Evolutionary conservation across 192 early-diverging fungal species (phyloP).

Genomic region (Umbelopsis sp.): DNA sequence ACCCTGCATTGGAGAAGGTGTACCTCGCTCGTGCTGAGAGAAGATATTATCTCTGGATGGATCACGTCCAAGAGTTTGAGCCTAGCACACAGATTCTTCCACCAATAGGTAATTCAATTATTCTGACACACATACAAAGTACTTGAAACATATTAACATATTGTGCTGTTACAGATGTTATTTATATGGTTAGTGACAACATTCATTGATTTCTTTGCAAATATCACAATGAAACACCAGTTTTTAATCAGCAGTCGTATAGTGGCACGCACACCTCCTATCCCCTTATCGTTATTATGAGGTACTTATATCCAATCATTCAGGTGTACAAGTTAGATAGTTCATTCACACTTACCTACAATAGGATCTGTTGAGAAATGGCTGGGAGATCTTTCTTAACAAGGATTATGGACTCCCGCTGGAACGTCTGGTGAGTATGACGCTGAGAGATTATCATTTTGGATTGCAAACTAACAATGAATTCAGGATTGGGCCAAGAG

Average conservation of each 20-base stretch:
- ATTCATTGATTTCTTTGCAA: background rate
- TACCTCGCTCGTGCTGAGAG: slow-evolving; percentile 20
- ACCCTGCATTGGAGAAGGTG: background rate
- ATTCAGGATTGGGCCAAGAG: background rate
- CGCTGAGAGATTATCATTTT: background rate
- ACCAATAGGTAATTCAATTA: background rate
- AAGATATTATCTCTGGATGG: slow-evolving; percentile 2
- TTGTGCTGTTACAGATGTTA: background rate
- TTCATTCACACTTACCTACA: background rate
- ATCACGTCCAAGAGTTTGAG: background rate
- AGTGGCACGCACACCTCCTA: slow-evolving; percentile 21
- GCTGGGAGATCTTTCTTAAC: background rate
- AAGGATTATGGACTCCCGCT: background rate
- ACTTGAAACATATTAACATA: too few relatives aligned
- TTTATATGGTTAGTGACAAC: slow-evolving; percentile 2
- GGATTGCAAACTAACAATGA: background rate
- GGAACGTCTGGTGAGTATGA: background rate
- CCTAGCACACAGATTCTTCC: background rate
- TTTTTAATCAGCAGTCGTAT: background rate
- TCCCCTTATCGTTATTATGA: slow-evolving; percentile 24
- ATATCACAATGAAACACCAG: background rate
- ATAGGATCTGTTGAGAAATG: background rate
- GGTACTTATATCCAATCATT: background rate
- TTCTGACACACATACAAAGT: background rate
- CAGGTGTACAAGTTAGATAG: too few relatives aligned